Base-by-base conservation (phyloP, 805 yeast genomes). In the Wickerhamomyces chambardii region DNA sequence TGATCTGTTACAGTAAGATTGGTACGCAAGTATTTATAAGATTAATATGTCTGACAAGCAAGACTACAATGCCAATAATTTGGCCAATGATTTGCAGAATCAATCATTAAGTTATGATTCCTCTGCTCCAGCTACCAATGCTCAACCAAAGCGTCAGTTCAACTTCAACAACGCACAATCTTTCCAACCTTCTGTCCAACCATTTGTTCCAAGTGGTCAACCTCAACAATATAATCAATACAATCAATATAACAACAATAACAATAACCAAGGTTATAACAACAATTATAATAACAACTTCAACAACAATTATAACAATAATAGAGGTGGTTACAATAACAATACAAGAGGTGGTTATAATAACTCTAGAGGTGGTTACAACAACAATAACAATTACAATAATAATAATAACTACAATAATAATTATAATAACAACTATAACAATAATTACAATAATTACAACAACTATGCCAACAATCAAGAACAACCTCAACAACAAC, bases 91-190 rank as follows among this genome's bases (percentile, higher is more conserved):
- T 36, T 57, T 58, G 34, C 46, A 50, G 15, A 46, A 50, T 37
- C 57, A 52, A 44, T 50, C 55, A 28, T 41, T 51, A 36, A 42
- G n/a, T n/a, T n/a, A 53, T 37, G 46, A 43, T 34, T 40, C 35
- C 31, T 44, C 37, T 31, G 51, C 45, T 17, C 43, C n/a, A n/a
- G n/a, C n/a, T n/a, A n/a, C n/a, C n/a, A n/a, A n/a, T n/a, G n/a
- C n/a, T n/a, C 38, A 38, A 3, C 56, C 55, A 43, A 54, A 46
- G 34, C 64, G 58, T 32, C 66, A 52, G 33, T 74, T 50, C 57
- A 71, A 76, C 46, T 75, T 82, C 22, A 64, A 61, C 42, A 63
- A 61, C 28, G 70, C 70, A 10, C 64, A 65, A 41, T 33, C 71
- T 12, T 73, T 73, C 55, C 72, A 70, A 36, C 75, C 77, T 32